These are phyloP conservation scores for Pelargonium australe DNA, from an alignment of 441 rosid species.

Conservation along the genomic window DNA sequence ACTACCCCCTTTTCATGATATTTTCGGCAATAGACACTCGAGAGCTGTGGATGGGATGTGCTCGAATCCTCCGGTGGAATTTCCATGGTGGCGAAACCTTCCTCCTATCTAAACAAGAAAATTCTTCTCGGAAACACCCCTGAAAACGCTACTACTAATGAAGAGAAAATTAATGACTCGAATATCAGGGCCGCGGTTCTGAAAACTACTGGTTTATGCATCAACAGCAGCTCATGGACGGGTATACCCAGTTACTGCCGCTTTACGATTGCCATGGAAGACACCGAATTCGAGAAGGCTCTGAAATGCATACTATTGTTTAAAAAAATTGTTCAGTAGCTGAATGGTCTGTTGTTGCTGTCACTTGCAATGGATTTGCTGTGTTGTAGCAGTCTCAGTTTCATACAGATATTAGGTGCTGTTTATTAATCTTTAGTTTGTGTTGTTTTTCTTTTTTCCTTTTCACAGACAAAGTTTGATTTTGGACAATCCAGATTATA, in stretches of 20 bases:
- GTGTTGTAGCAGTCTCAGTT: too few relatives aligned
- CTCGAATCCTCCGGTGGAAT: conserved; percentile 55
- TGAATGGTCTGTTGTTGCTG: conserved; percentile 10
- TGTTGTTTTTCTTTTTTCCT: too few relatives aligned
- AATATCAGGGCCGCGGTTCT: conserved; percentile 68
- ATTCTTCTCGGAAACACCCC: conserved; percentile 31
- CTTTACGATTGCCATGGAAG: conserved; percentile 69
- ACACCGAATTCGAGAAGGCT: conserved; percentile 60
- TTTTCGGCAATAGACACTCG: conserved; percentile 43
- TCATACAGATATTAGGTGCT: too few relatives aligned
- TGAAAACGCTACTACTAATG: conserved; percentile 19
- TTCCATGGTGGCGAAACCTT: conserved; percentile 84
- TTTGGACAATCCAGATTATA: too few relatives aligned
- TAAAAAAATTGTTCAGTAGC: conserved; percentile 28
- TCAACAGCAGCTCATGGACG: conserved; percentile 76
- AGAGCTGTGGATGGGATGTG: conserved; percentile 82
- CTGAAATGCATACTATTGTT: conserved; percentile 59
- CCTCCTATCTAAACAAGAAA: conserved; percentile 50
- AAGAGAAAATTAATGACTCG: conserved; percentile 47
- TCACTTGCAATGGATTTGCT: too few relatives aligned
- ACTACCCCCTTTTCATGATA: neutral
- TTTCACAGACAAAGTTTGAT: too few relatives aligned
- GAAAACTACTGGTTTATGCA: conserved; percentile 65
- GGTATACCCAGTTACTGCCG: conserved; percentile 89
- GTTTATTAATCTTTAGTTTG: too few relatives aligned